Evolutionary conservation across 2,329 filamentous ascomycete species (phyloP).

Genomic region (Xylaria sp.): DNA sequence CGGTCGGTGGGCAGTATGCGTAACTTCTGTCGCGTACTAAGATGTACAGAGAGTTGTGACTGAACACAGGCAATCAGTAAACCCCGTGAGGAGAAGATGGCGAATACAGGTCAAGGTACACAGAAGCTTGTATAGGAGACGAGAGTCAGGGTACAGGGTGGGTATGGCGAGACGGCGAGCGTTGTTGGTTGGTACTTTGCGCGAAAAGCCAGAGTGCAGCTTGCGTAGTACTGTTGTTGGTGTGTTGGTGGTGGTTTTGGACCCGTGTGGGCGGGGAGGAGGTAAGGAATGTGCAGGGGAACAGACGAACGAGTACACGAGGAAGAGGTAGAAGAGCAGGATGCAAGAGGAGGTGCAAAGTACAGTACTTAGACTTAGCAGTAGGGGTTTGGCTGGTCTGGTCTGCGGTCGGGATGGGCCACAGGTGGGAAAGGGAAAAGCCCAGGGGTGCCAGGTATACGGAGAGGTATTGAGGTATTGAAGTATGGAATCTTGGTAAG

Average conservation of each 20-base stretch:
- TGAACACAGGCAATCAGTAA: slow-evolving; percentile 19
- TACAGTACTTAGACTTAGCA: slow-evolving; percentile 29
- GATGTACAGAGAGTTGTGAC: slow-evolving; percentile 28
- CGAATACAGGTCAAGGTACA: slow-evolving; percentile 33
- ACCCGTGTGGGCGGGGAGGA: slow-evolving; percentile 22
- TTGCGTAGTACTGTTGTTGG: slow-evolving; percentile 35
- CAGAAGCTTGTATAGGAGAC: slow-evolving; percentile 32
- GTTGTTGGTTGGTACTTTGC: slow-evolving; percentile 39
- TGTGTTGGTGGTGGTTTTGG: slow-evolving; percentile 28
- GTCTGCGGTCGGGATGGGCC: slow-evolving; percentile 13
- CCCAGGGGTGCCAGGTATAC: slow-evolving; percentile 13
- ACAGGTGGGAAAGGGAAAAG: slow-evolving; percentile 5
- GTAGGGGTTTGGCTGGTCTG: neutral
- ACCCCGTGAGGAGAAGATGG: slow-evolving; percentile 25
- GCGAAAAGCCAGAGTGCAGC: slow-evolving; percentile 27
- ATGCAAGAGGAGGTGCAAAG: slow-evolving; percentile 14
- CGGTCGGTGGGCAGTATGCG: slow-evolving; percentile 11
- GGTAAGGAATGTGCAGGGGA: slow-evolving; percentile 34
- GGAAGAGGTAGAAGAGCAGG: slow-evolving; percentile 30
- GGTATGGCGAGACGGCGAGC: slow-evolving; percentile 4
- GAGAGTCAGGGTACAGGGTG: too few relatives aligned
- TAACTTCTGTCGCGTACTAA: slow-evolving; percentile 33
- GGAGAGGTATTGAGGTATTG: slow-evolving; percentile 2
- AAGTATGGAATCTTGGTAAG: slow-evolving; percentile 24
- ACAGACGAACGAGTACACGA: slow-evolving; percentile 35